Base-by-base conservation (phyloP, 2,329 filamentous ascomycete species). In the Colletotrichum sansevieriae region DNA sequence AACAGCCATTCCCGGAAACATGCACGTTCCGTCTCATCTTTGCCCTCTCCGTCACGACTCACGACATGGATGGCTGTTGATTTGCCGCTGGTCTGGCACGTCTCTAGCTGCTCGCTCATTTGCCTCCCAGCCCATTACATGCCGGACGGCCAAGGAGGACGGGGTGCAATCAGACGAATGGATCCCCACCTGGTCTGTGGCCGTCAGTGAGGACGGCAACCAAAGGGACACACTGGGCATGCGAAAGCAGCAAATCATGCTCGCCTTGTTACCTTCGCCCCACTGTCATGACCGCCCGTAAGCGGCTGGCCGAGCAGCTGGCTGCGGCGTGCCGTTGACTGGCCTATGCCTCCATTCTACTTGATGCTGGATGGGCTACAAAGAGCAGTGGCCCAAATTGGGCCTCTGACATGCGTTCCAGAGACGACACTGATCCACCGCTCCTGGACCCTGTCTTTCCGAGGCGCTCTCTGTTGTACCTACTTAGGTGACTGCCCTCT, bases 271-370 rank as follows among this genome's bases (percentile, higher is more conserved):
- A 56, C 15, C 54, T 39, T 46, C 11, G 22, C 33, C 33, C 7
- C 25, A 15, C 13, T 49, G 41, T 55, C 46, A 52, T n/a, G 33
- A 22, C 56, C 33, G 39, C 46, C 29, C 39, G 13, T 47, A 12
- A 65, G 66, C 62, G 49, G 62, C 66, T 65, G 55, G 35, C 66
- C 47, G 62, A 65, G 55, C 15, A 65, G 47, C 62, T 61, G 47
- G 41, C 62, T 65, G 65, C 62, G 18, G 62, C 49, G 18, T 65
- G 65, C 62, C 62, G 44, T 65, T 54, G 43, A 41, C 35, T 18
- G 20, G 43, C 11, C 13, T 35, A 9, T 12, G 37, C 13, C 37
- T 54, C 51, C 57, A 33, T 37, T 52, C 35, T 29, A 41, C 44
- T 47, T n/a, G 44, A 57, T 39, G 55, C 37, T 35, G 25, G 22